Percentiles rank a stretch among this genome's conserved stretches.
These are phyloP conservation scores for Paraphoma sp. DNA, from an alignment of 2,329 filamentous ascomycete genomes.

Conservation along the genomic window DNA sequence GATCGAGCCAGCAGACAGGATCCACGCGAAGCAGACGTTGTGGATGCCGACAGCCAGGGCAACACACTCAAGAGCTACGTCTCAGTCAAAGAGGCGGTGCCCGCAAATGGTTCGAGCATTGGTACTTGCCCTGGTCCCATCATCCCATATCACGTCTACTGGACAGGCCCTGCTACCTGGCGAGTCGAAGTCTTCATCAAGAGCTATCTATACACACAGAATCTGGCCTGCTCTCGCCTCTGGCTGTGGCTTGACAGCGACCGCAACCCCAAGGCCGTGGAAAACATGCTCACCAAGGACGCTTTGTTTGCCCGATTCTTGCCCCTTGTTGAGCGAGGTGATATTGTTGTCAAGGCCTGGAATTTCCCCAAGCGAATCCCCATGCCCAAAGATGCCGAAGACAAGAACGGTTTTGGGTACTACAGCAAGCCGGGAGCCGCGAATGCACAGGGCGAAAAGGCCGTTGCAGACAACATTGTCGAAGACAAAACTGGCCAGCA, in stretches of 20 bases:
- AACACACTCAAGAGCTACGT: constrained; percentile 49
- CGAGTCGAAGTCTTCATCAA: constrained; percentile 64
- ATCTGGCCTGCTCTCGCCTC: constrained; percentile 61
- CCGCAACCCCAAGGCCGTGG: constrained; percentile 57
- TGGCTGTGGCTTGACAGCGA: constrained; percentile 64
- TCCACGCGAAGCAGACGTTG: constrained; percentile 51
- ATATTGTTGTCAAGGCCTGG: constrained; percentile 61
- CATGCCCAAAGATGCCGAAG: constrained; percentile 56
- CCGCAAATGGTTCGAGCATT: constrained; percentile 49
- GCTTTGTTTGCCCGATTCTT: constrained; percentile 61
- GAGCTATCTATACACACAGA: constrained; percentile 64
- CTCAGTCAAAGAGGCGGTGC: constrained; percentile 43
- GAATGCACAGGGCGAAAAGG: constrained; percentile 49
- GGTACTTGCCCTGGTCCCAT: constrained; percentile 64
- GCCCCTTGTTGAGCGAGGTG: constrained; percentile 60
- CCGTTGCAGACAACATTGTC: constrained; percentile 60
- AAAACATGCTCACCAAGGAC: constrained; percentile 60
- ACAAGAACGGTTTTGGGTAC: constrained; percentile 58
- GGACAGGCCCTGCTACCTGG: constrained; percentile 65
- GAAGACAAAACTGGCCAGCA: constrained; percentile 58
- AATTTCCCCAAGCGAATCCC: constrained; percentile 61
- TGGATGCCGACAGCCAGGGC: constrained; percentile 50
- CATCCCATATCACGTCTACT: constrained; percentile 63
- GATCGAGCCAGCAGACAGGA: constrained; percentile 51
- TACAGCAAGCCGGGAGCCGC: constrained; percentile 56